phyloP scores from a whole-genome alignment of 495 filamentous ascomycete genomes.

The Bathelium albidoporum region DNA sequence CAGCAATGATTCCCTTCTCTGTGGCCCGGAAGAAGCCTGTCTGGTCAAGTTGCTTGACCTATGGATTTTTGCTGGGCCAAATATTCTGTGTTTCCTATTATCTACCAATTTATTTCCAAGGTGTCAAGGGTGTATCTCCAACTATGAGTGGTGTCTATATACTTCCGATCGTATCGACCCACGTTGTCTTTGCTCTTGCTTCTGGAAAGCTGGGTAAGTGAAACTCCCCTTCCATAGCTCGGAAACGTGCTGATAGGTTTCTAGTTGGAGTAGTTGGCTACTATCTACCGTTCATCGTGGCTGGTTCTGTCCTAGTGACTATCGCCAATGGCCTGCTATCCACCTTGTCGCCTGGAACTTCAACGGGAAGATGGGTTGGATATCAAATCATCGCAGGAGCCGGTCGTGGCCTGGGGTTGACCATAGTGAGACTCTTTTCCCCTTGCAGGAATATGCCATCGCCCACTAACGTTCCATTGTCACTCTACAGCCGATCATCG shows the following conservation, averaged over 20 bases:
- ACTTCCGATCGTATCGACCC: conserved; percentile 7
- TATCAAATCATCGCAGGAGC: conserved; percentile 48
- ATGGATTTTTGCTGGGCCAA: conserved; percentile 21
- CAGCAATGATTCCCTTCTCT: conserved; percentile 41
- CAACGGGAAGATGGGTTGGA: conserved; percentile 42
- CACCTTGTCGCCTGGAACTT: conserved; percentile 35
- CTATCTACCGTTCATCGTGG: conserved; percentile 39
- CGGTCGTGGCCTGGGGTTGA: conserved; percentile 23
- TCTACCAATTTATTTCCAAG: conserved; percentile 33
- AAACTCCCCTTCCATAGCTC: neutral
- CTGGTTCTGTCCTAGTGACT: conserved; percentile 19
- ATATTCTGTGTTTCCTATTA: conserved; percentile 17
- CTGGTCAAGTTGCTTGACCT: conserved; percentile 29
- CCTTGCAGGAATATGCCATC: no score
- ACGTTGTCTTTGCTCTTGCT: neutral
- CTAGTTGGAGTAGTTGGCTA: conserved; percentile 33
- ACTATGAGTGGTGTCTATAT: conserved; percentile 12
- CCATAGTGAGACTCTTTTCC: conserved; percentile 9
- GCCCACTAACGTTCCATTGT: neutral
- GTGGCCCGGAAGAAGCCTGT: conserved; percentile 24
- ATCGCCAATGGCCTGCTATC: conserved; percentile 43
- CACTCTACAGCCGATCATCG: conserved; percentile 37
- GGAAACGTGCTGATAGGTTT: neutral
- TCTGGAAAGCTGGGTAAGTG: conserved; percentile 1
- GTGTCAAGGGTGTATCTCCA: conserved; percentile 14